Evolutionary conservation across 2,329 filamentous ascomycete species (phyloP).

Genomic region (Ceratocystis variospora): DNA sequence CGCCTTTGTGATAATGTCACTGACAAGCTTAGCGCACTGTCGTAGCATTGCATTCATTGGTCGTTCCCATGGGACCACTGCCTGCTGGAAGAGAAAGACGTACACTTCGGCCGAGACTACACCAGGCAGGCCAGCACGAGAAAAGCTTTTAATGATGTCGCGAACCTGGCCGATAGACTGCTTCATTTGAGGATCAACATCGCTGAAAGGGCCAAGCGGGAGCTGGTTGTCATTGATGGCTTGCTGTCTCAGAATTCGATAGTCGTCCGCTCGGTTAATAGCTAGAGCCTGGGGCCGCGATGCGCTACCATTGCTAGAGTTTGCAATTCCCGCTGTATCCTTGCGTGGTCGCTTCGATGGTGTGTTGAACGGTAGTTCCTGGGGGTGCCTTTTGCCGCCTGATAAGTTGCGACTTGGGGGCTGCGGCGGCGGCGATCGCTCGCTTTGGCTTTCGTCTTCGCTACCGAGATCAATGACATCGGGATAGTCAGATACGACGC

Average conservation of each 20-base stretch:
- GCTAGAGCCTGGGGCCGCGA: background rate
- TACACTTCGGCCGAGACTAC: slow-evolving; percentile 47
- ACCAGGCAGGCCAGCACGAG: slow-evolving; percentile 43
- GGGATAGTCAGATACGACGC: slow-evolving; percentile 27
- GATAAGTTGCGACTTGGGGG: slow-evolving; percentile 17
- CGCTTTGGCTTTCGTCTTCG: slow-evolving; percentile 28
- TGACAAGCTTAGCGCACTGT: slow-evolving; percentile 31
- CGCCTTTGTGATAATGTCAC: slow-evolving; percentile 31
- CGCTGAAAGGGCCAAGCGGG: slow-evolving; percentile 26
- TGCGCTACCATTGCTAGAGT: background rate
- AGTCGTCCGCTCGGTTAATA: background rate
- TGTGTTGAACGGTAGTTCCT: slow-evolving; percentile 24
- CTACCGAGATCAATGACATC: slow-evolving; percentile 29
- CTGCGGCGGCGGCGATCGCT: slow-evolving; percentile 21
- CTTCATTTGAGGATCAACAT: slow-evolving; percentile 24
- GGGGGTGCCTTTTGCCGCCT: slow-evolving; percentile 9
- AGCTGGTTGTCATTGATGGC: background rate
- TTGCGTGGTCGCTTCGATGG: slow-evolving; percentile 27
- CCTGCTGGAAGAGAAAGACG: slow-evolving; percentile 42
- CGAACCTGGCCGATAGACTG: slow-evolving; percentile 40
- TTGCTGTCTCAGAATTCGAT: background rate
- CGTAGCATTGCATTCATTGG: slow-evolving; percentile 39
- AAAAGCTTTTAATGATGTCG: slow-evolving; percentile 39
- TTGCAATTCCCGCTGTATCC: slow-evolving; percentile 18
- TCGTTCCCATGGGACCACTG: slow-evolving; percentile 43